These are phyloP conservation scores for Arabis hirsuta DNA, from an alignment of 345 rosid species.

Conservation along the genomic window DNA sequence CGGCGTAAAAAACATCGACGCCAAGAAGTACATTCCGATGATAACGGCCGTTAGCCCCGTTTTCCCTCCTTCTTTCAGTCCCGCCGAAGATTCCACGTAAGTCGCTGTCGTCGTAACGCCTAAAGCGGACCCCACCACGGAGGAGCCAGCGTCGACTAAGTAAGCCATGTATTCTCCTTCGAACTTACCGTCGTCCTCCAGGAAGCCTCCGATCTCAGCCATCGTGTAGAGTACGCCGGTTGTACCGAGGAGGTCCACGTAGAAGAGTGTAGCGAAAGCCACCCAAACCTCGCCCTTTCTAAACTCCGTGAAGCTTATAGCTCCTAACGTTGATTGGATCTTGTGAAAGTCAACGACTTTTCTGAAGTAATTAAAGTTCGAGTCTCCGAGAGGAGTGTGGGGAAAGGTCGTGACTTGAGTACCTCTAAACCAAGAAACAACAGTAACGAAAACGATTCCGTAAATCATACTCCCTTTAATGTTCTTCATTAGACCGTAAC, in stretches of 20 bases:
- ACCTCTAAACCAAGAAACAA: slow-evolving; percentile 81
- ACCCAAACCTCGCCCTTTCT: slow-evolving; percentile 67
- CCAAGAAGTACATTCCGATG: slow-evolving; percentile 60
- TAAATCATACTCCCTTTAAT: slow-evolving; percentile 85
- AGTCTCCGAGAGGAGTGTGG: slow-evolving; percentile 55
- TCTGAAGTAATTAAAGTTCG: slow-evolving; percentile 65
- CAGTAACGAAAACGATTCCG: slow-evolving; percentile 70
- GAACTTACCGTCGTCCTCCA: slow-evolving; percentile 61
- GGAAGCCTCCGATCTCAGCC: slow-evolving; percentile 82
- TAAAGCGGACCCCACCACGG: slow-evolving; percentile 67
- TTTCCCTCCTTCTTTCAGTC: slow-evolving; percentile 85
- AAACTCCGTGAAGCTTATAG: slow-evolving; percentile 62
- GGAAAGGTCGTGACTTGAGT: slow-evolving; percentile 80
- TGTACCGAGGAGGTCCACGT: slow-evolving; percentile 73
- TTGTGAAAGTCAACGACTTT: slow-evolving; percentile 72
- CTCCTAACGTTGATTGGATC: slow-evolving; percentile 77
- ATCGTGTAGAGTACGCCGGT: slow-evolving; percentile 76
- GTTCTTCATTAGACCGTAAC: slow-evolving; percentile 70
- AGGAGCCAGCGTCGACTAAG: slow-evolving; percentile 79
- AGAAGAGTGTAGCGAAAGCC: slow-evolving; percentile 66
- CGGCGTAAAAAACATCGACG: slow-evolving; percentile 74
- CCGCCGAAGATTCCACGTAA: slow-evolving; percentile 84
- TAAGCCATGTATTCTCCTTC: slow-evolving; percentile 85
- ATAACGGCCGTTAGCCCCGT: slow-evolving; percentile 84
- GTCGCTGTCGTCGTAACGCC: slow-evolving; percentile 75